These are phyloP conservation scores for Laguncularia racemosa DNA, from an alignment of 345 rosid species.

Conservation along the genomic window DNA sequence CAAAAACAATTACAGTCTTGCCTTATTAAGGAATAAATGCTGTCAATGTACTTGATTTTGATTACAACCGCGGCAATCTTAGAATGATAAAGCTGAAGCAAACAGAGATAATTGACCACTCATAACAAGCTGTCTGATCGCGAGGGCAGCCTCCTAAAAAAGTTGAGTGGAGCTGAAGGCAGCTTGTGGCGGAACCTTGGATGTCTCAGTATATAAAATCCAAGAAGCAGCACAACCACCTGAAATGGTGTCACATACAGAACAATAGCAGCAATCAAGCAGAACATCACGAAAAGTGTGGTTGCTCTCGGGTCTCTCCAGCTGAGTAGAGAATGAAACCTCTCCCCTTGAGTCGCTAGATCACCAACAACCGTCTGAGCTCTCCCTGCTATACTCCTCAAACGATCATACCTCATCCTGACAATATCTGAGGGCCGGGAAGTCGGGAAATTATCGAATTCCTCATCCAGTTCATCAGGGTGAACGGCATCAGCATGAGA, in stretches of 20 bases:
- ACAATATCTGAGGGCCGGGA: slow-evolving; percentile 58
- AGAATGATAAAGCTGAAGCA: no score
- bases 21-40: no score
- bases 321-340: slow-evolving; percentile 76
- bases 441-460: slow-evolving; percentile 88
- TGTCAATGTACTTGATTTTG: no score
- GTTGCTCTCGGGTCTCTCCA: slow-evolving; percentile 99
- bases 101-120: slow-evolving; percentile 6
- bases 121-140: slow-evolving; percentile 91
- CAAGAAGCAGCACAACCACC: slow-evolving; percentile 59
- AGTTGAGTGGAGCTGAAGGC: slow-evolving; percentile 79
- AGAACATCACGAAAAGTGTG: slow-evolving; percentile 73
- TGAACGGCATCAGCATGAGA: slow-evolving; percentile 84
- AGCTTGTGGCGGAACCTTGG: slow-evolving; percentile 88
- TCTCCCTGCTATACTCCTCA: slow-evolving; percentile 85
- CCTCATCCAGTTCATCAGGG: slow-evolving; percentile 94
- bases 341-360: slow-evolving; percentile 89
- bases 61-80: no score
- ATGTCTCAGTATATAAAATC: slow-evolving; percentile 74
- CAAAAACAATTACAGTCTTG: no score
- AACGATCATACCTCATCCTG: slow-evolving; percentile 81
- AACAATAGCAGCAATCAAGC: slow-evolving; percentile 72
- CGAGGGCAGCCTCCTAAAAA: slow-evolving; percentile 93
- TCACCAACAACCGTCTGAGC: slow-evolving; percentile 97
- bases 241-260: slow-evolving; percentile 89